Base-by-base conservation (phyloP, 192 early-diverging fungal genomes). In the Coemansia sp. region DNA sequence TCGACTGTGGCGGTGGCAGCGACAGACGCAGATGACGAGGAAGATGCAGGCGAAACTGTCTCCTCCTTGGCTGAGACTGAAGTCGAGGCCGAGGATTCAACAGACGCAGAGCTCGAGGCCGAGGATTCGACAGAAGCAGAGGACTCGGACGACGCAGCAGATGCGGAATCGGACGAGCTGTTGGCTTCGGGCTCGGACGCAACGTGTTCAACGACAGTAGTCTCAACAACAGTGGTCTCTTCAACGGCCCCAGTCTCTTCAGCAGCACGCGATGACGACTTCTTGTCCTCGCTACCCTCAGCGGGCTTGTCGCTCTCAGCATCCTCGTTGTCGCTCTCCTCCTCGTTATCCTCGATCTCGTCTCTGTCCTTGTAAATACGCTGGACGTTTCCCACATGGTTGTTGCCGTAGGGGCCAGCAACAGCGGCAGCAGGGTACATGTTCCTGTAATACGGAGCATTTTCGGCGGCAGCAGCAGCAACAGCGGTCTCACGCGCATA, bases 301-400 rank as follows among this genome's bases (percentile, higher is more conserved):
- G 42, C 54, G 43, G 66, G 68, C 49, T 57, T 63, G 15, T 59
- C 66, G 25, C 48, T 52, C 17, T 66, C 59, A 23, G 40, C 36
- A 19, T 46, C 56, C 34, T 65, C 67, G 22, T 61, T 61, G 45
- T 62, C 69, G 13, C 53, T 61, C 9, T 66, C 67, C 49, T 66
- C 60, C 22, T 70, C 68, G 19, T 62, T 62, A 40, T 69, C 66
- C 11, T 66, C 60, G 4, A 57, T 61, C 9, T 70, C 72, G 5
- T 67, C 71, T 38, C 53, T 38, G 33, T 66, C 65, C 41, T 52
- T 50, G n/a, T 62, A 20, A 35, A 73, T 22, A 22, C 71, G 68
- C 65, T 63, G 59, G 19, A 59, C 10, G 43, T 69, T 66, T 46
- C 34, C 55, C 8, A 79, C 67, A 33, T 7, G 67, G 20, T 34